Evolutionary conservation across 208 protist species (phyloP).

Genomic region (Acanthamoeba triangularis): DNA sequence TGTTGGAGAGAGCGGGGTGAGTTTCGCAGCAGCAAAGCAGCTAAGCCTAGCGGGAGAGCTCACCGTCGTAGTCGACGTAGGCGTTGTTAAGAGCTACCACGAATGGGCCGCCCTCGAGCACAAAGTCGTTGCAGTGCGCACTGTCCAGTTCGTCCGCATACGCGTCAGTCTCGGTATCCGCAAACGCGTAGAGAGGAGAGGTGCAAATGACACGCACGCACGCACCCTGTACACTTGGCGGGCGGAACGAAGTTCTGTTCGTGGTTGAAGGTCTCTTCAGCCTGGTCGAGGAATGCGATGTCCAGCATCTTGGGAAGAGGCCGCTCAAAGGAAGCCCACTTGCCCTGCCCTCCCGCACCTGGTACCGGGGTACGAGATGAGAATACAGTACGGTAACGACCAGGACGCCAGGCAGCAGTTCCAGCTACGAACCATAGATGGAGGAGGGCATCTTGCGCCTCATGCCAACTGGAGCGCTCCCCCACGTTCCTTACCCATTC

Average conservation of each 20-base stretch:
- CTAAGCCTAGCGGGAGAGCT: background rate
- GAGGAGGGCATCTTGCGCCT: too few species aligned
- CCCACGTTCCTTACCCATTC: too few species aligned
- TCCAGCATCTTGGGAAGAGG: background rate
- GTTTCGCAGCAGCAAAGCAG: background rate
- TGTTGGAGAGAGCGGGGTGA: too few species aligned
- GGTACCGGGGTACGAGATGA: background rate
- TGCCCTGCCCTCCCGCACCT: background rate
- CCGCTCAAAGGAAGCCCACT: background rate
- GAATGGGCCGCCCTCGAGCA: background rate
- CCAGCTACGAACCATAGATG: too few species aligned
- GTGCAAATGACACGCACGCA: background rate
- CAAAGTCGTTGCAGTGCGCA: constrained; percentile 5
- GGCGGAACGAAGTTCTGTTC: background rate
- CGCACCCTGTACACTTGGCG: background rate
- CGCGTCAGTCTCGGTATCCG: too few species aligned
- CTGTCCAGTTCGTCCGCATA: too few species aligned
- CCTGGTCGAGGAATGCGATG: background rate
- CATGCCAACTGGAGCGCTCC: too few species aligned
- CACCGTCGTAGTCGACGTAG: background rate
- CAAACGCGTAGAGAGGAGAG: background rate
- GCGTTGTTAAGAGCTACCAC: background rate
- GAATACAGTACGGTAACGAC: background rate
- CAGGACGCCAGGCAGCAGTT: too few species aligned
- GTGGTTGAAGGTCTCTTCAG: background rate